Evolutionary conservation across 768 basidiomycete genomes (phyloP).

Genomic region (Rhodotorula graminis): DNA sequence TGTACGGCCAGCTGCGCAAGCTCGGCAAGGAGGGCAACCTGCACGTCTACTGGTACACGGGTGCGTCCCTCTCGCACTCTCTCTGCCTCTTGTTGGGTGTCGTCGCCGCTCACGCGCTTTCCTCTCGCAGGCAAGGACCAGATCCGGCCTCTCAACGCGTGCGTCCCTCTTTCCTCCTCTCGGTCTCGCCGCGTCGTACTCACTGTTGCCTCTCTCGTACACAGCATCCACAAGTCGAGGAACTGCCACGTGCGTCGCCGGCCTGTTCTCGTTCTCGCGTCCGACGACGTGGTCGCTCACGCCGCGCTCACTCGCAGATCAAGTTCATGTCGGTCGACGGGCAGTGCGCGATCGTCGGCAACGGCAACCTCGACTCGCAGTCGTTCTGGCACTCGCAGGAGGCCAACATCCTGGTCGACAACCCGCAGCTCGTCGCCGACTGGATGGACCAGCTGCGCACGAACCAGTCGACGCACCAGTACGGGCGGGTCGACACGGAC

Average conservation of each 20-base stretch:
- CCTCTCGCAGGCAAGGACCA: constrained; percentile 56
- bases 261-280: too few species aligned
- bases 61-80: neutral
- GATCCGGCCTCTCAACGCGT: constrained; percentile 60
- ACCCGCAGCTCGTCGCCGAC: constrained; percentile 54
- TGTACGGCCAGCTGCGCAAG: constrained; percentile 56
- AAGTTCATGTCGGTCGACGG: constrained; percentile 67
- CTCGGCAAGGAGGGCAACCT: constrained; percentile 54
- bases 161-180: neutral
- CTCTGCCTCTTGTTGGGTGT: too few species aligned
- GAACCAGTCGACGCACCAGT: constrained; percentile 58
- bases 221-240: constrained; percentile 56
- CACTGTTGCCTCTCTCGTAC: neutral
- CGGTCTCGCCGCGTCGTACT: neutral
- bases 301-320: constrained; percentile 44
- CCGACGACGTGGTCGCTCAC: too few species aligned
- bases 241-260: constrained; percentile 56
- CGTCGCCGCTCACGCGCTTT: too few species aligned
- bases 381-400: constrained; percentile 71
- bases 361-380: constrained; percentile 59
- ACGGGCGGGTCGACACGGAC: constrained; percentile 54
- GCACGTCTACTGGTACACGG: constrained; percentile 59
- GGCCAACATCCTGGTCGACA: constrained; percentile 61
- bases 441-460: constrained; percentile 57
- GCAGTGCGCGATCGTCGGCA: constrained; percentile 62